Base-by-base conservation (phyloP, 192 early-diverging fungal species). In the Coemansia sp. region DNA sequence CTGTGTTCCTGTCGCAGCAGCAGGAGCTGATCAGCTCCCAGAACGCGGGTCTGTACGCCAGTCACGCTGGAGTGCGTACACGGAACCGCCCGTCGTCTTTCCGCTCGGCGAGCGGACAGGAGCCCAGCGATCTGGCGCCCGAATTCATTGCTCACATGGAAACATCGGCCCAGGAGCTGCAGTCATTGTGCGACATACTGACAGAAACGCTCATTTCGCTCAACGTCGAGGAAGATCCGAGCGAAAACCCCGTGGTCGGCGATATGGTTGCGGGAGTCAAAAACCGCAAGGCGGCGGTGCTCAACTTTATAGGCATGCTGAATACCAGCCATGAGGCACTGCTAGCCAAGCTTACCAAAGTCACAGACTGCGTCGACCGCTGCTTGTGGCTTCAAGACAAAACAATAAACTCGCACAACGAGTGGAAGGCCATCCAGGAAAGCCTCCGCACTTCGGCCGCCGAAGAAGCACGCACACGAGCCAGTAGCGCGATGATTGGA, bases 401-500 rank as follows among this genome's bases (percentile, higher is more conserved):
- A 19, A 59, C 64, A 14, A 23, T 67, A n/a, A 63, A 58, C 22
- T 52, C 71, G 35, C 71, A 74, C 31, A 63, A 68, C 40, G 71
- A 67, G 40, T 74, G 71, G 71, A 59, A 52, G 52, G 59, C 70
- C 17, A 73, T 73, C 32, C 70, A 66, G 50, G 63, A 73, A 35
- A 73, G 63, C n/a, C 56, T 66, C 27, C 57, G 46, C 19, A 58
- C 63, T 5, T 51, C 50, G 40, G 56, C 51, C 1, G 50, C 56
- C 2, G 63, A 66, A 30, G 63, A 58, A 10, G 27, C 51, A 18
- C 63, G 50, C n/a, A 45, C 19, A 13, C 30, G 35, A 4, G 52
- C 36, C 17, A 18, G 49, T n/a, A 35, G 38, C 26, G 50, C 41
- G 1, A 5, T 39, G 5, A 36, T 40, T 11, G 38, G 33, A 14